phyloP scores from a whole-genome alignment of 148 eudicot genomes.

The Linanthus parryae region DNA sequence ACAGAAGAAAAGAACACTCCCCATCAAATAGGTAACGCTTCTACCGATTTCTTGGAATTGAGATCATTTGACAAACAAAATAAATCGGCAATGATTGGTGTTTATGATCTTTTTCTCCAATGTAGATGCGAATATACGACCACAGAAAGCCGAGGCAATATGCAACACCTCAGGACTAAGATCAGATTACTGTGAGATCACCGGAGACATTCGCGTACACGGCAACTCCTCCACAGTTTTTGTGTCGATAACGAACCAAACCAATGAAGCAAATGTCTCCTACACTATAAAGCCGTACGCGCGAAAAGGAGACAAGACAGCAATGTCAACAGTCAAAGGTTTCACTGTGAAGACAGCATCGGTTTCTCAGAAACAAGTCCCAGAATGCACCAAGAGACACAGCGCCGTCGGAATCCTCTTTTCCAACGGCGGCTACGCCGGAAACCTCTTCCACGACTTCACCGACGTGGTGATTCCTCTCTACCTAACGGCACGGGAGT shows the following conservation, averaged over 20 bases:
- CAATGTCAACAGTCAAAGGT: slow-evolving; percentile 21
- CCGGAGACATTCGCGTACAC: slow-evolving; percentile 39
- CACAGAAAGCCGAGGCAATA: background rate
- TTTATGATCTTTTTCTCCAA: background rate
- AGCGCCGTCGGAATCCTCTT: slow-evolving; percentile 39
- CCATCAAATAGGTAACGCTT: slow-evolving; percentile 5
- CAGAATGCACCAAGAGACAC: slow-evolving; percentile 23
- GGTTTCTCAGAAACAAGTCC: background rate
- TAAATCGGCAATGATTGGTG: background rate
- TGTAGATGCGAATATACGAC: background rate
- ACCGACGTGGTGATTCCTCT: slow-evolving; percentile 42
- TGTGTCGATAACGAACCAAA: slow-evolving; percentile 17
- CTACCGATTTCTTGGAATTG: background rate
- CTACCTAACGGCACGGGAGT: slow-evolving; percentile 29
- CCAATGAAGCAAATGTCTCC: slow-evolving; percentile 8
- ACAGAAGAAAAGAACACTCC: slow-evolving; percentile 10
- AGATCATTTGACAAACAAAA: background rate
- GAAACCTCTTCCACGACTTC: slow-evolving; percentile 54
- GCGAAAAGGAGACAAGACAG: slow-evolving; percentile 30
- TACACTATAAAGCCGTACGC: slow-evolving; percentile 47
- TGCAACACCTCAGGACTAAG: background rate
- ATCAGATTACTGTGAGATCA: slow-evolving; percentile 36
- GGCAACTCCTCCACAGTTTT: slow-evolving; percentile 52
- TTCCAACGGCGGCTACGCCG: slow-evolving; percentile 37
- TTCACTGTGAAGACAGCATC: slow-evolving; percentile 15